These are phyloP conservation scores for Wickerhamiella brachini DNA, from an alignment of 805 yeast species.

Conservation along the genomic window DNA sequence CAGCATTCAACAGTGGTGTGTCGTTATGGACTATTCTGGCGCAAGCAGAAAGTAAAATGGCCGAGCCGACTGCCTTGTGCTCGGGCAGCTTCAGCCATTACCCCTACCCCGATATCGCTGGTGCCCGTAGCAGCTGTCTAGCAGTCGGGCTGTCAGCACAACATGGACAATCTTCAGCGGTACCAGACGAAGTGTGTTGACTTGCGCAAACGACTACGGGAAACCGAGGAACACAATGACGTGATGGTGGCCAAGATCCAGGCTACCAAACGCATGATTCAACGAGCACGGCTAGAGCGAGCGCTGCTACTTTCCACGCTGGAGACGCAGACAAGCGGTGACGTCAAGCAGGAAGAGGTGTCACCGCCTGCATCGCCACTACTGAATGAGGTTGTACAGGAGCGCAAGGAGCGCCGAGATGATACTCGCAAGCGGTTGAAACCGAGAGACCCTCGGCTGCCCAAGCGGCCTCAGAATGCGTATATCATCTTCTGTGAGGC, in stretches of 20 bases:
- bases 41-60: too few relatives aligned
- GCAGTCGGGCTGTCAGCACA: background rate
- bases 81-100: background rate
- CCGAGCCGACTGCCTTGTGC: too few relatives aligned
- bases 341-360: conserved; percentile 11
- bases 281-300: conserved; percentile 72
- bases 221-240: conserved; percentile 68
- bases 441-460: conserved; percentile 68
- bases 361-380: conserved; percentile 10
- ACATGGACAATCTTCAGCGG: background rate
- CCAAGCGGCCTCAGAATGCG: conserved; percentile 84
- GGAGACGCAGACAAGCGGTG: conserved; percentile 31
- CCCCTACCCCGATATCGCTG: background rate
- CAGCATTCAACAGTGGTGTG: too few relatives aligned
- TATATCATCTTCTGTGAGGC: conserved; percentile 75
- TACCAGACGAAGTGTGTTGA: conserved; percentile 56
- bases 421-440: conserved; percentile 20
- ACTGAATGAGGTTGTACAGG: background rate
- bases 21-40: too few relatives aligned
- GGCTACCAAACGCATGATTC: conserved; percentile 60
- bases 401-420: background rate
- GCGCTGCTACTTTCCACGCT: conserved; percentile 65
- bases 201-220: conserved; percentile 51
- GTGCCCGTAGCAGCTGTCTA: background rate
- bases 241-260: conserved; percentile 59